Conservation (phyloP, 2,329 filamentous ascomycete species). For the Berkeleyomyces basicola region DNA sequence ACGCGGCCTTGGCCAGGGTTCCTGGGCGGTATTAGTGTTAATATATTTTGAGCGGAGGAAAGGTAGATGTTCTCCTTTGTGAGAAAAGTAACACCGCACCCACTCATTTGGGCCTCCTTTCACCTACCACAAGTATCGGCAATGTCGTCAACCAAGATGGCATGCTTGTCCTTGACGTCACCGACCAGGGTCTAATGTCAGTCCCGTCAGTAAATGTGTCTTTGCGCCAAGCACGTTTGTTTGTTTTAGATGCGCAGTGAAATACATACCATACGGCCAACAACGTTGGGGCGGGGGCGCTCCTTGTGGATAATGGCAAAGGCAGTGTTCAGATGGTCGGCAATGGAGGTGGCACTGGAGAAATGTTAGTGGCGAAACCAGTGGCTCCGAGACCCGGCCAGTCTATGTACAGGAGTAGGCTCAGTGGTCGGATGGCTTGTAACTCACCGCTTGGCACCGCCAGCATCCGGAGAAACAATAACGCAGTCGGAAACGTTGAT, state of each 20-base stretch:
- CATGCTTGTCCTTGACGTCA: conserved; percentile 76
- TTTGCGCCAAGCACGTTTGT: not conserved
- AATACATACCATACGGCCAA: conserved; percentile 57
- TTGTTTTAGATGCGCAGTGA: not conserved
- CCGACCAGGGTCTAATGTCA: conserved; percentile 50
- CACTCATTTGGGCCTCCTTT: not conserved
- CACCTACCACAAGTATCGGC: conserved; percentile 75
- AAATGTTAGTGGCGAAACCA: not conserved
- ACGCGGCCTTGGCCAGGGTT: conserved; percentile 58
- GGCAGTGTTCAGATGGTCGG: conserved; percentile 73
- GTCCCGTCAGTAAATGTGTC: not conserved
- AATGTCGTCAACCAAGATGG: conserved; percentile 96
- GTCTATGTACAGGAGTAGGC: not conserved
- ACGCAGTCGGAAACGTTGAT: conserved; percentile 67
- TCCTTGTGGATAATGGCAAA: conserved; percentile 98
- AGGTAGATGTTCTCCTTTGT: too few relatives aligned
- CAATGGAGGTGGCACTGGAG: conserved; percentile 61
- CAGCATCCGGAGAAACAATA: conserved; percentile 88
- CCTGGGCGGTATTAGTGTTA: not conserved
- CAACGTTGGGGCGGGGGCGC: conserved; percentile 68
- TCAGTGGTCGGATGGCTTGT: conserved; percentile 16
- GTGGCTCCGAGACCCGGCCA: not conserved
- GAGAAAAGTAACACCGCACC: not conserved
- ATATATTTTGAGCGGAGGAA: not conserved
- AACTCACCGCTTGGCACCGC: conserved; percentile 60